Evolutionary conservation across 306 rosid genomes (phyloP).

Genomic region (Gastrolobium villosum): DNA sequence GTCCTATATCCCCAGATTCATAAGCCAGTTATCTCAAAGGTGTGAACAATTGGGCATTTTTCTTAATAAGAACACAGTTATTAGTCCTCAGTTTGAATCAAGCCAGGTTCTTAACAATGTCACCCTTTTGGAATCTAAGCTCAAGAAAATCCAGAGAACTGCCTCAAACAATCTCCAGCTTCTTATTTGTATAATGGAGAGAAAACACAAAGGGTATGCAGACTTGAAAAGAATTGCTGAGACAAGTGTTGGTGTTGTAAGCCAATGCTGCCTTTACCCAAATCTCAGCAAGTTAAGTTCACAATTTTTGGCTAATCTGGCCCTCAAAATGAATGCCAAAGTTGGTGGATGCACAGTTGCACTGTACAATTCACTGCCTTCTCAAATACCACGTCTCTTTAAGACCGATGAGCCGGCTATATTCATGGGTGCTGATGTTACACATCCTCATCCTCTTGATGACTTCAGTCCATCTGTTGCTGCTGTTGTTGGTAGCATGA

Average conservation of each 20-base stretch:
- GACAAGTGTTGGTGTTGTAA: slow-evolving; percentile 86
- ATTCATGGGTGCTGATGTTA: slow-evolving; percentile 98
- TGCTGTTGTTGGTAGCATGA: slow-evolving; percentile 98
- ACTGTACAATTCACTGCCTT: slow-evolving; percentile 82
- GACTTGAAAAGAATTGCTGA: slow-evolving; percentile 95
- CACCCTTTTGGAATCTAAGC: slow-evolving; percentile 83
- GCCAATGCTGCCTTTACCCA: slow-evolving; percentile 91
- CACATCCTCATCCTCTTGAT: slow-evolving; percentile 99
- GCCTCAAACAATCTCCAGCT: slow-evolving; percentile 92
- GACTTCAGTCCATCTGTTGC: slow-evolving; percentile 97
- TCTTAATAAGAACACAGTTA: slow-evolving; percentile 76
- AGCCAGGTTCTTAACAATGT: slow-evolving; percentile 86
- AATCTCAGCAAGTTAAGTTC: slow-evolving; percentile 83
- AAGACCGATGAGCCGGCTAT: slow-evolving; percentile 73
- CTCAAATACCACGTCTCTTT: slow-evolving; percentile 88
- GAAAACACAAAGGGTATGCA: slow-evolving; percentile 91
- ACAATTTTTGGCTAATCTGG: slow-evolving; percentile 90
- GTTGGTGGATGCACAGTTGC: slow-evolving; percentile 98
- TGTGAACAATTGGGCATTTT: slow-evolving; percentile 91
- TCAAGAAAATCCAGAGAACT: slow-evolving; percentile 69
- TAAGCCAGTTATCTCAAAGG: slow-evolving; percentile 80
- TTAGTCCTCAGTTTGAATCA: slow-evolving; percentile 83
- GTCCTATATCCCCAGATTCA: slow-evolving; percentile 73
- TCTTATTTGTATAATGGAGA: slow-evolving; percentile 91
- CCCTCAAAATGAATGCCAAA: slow-evolving; percentile 98